Evolutionary conservation across 2,329 filamentous ascomycete species (phyloP).

Genomic region (Dryadomyces sulphureus): DNA sequence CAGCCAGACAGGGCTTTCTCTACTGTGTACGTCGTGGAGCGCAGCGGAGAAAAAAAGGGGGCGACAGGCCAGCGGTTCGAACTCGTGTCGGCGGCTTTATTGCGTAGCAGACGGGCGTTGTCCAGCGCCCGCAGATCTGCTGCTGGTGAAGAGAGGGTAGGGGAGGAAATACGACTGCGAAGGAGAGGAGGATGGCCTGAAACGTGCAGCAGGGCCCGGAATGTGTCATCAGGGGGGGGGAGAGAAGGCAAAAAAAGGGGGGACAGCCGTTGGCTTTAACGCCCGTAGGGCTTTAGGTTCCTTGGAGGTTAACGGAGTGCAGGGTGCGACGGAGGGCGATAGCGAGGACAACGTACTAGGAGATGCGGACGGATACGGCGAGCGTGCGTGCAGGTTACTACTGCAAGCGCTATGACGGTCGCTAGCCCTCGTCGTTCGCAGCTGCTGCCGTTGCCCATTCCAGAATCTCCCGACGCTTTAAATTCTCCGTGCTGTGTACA

Average conservation of each 20-base stretch:
- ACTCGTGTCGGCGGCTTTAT: not conserved
- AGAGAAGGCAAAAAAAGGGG: constrained; percentile 1
- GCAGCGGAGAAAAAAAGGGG: too few relatives aligned
- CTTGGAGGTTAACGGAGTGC: too few relatives aligned
- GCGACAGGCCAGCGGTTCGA: too few relatives aligned
- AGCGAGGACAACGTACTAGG: too few relatives aligned
- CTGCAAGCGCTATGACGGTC: too few relatives aligned
- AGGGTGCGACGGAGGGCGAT: too few relatives aligned
- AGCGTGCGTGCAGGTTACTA: too few relatives aligned
- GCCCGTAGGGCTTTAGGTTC: not conserved
- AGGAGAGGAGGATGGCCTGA: not conserved
- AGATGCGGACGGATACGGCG: too few relatives aligned
- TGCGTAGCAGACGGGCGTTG: not conserved
- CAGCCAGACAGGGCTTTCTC: too few relatives aligned
- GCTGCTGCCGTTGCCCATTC: too few relatives aligned
- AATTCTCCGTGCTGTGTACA: not conserved
- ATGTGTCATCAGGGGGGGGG: constrained; percentile 1
- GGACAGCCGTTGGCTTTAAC: not conserved
- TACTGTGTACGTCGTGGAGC: too few relatives aligned
- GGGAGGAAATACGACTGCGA: not conserved
- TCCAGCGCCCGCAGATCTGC: not conserved
- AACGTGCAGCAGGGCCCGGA: not conserved
- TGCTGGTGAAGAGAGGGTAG: not conserved
- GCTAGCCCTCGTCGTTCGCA: too few relatives aligned
- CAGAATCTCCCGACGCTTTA: not conserved